Percentiles rank a stretch among this genome's conserved stretches.
These are phyloP conservation scores for Scutellaria minor DNA, from an alignment of 257 asterid species.

Conservation along the genomic window DNA sequence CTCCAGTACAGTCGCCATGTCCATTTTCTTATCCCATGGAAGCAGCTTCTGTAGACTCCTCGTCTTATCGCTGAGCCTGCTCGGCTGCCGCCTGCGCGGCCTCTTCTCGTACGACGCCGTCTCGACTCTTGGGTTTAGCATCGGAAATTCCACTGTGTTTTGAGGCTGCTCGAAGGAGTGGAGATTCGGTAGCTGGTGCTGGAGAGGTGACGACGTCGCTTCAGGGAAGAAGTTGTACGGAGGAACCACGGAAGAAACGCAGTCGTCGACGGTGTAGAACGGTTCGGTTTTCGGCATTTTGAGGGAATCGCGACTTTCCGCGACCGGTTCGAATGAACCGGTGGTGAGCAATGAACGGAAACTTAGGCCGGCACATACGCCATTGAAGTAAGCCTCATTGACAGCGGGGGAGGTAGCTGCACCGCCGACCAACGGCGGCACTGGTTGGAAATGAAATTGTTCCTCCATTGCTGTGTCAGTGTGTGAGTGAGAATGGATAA, in stretches of 20 bases:
- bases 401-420: constrained; percentile 33
- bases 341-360: constrained; percentile 49
- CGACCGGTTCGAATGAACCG: constrained; percentile 17
- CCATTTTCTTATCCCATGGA: constrained; percentile 68
- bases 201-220: constrained; percentile 22
- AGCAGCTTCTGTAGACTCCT: constrained; percentile 55
- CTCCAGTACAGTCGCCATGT: constrained; percentile 70
- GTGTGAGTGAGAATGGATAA: constrained; percentile 2
- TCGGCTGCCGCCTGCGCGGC: constrained; percentile 36
- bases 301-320: constrained; percentile 30
- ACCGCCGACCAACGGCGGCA: constrained; percentile 19
- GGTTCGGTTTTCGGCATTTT: constrained; percentile 40
- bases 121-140: constrained; percentile 24
- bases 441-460: constrained; percentile 29
- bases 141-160: constrained; percentile 7
- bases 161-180: constrained; percentile 46
- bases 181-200: constrained; percentile 43
- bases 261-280: constrained; percentile 25
- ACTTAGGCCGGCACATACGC: constrained; percentile 48
- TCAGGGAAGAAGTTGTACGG: constrained; percentile 48
- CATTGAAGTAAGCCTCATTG: constrained; percentile 50
- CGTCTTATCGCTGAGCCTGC: constrained; percentile 60
- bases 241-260: constrained; percentile 28
- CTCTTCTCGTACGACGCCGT: constrained; percentile 14
- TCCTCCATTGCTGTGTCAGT: constrained; percentile 35